phyloP scores from a whole-genome alignment of 495 filamentous ascomycete species.

The Xylaria acuta region DNA sequence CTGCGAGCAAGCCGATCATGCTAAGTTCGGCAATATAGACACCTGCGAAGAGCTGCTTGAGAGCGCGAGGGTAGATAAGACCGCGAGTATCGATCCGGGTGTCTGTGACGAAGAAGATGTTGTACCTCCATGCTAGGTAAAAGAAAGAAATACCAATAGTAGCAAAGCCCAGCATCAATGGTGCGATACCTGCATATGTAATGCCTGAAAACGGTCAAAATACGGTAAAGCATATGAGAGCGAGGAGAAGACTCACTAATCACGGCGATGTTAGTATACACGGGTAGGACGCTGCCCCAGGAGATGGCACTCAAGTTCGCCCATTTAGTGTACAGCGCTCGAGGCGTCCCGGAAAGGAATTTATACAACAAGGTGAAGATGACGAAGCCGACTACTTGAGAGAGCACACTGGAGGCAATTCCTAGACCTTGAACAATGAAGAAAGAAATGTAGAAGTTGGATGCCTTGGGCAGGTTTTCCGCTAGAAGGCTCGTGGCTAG shows the following conservation, averaged over 20 bases:
- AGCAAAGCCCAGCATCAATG: conserved; percentile 86
- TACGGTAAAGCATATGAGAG: background rate
- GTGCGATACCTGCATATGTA: conserved; percentile 89
- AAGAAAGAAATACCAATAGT: conserved; percentile 83
- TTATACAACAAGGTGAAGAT: conserved; percentile 80
- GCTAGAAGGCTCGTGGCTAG: conserved; percentile 71
- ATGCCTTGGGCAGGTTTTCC: conserved; percentile 74
- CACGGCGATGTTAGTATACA: conserved; percentile 82
- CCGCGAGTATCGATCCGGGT: conserved; percentile 89
- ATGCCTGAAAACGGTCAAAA: conserved; percentile 60
- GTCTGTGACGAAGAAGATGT: conserved; percentile 90
- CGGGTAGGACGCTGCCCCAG: conserved; percentile 90
- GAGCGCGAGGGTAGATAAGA: conserved; percentile 81
- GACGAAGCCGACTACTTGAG: conserved; percentile 80
- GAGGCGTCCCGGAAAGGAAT: conserved; percentile 61
- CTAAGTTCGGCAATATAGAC: conserved; percentile 85
- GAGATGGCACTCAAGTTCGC: conserved; percentile 66
- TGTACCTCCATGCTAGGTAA: conserved; percentile 95
- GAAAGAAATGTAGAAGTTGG: conserved; percentile 95
- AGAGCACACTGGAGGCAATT: conserved; percentile 75
- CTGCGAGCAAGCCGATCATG: conserved; percentile 88
- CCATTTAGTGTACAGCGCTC: conserved; percentile 67
- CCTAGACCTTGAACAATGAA: conserved; percentile 92
- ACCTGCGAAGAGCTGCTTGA: conserved; percentile 90
- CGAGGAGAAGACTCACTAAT: conserved; percentile 65